Evolutionary conservation across 2,329 filamentous ascomycete genomes (phyloP).

Genomic region (Ophiostoma himal-ulmi): DNA sequence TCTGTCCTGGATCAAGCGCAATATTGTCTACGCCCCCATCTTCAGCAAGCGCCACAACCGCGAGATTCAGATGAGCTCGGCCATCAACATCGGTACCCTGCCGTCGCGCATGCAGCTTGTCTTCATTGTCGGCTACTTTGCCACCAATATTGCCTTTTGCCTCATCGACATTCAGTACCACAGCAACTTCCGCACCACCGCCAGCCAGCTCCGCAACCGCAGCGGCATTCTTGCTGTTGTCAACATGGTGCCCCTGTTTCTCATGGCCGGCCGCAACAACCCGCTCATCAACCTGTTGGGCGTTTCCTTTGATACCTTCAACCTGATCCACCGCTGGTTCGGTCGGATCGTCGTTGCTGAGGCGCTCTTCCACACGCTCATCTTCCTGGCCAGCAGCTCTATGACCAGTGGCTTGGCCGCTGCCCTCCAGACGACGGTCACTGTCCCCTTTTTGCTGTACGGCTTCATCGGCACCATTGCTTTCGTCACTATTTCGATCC

Average conservation of each 20-base stretch:
- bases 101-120: constrained; percentile 72
- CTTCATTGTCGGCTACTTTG: constrained; percentile 62
- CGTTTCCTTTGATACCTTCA: constrained; percentile 78
- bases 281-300: constrained; percentile 65
- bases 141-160: constrained; percentile 72
- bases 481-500: constrained; percentile 58
- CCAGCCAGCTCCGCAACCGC: constrained; percentile 56
- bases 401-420: constrained; percentile 43
- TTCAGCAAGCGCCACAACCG: constrained; percentile 71
- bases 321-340: constrained; percentile 74
- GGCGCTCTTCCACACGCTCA: constrained; percentile 58
- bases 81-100: constrained; percentile 61
- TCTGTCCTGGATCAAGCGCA: constrained; percentile 59
- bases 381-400: constrained; percentile 48
- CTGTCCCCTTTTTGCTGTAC: constrained; percentile 47
- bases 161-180: constrained; percentile 58
- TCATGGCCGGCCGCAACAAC: constrained; percentile 72
- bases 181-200: constrained; percentile 40
- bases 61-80: constrained; percentile 57
- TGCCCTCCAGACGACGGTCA: constrained; percentile 35
- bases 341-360: constrained; percentile 70
- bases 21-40: constrained; percentile 65
- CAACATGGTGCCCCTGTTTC: constrained; percentile 72
- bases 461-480: constrained; percentile 59
- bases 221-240: constrained; percentile 64